phyloP scores from a whole-genome alignment of 2,329 filamentous ascomycete species.

The Stagonosporopsis chrysanthemi region DNA sequence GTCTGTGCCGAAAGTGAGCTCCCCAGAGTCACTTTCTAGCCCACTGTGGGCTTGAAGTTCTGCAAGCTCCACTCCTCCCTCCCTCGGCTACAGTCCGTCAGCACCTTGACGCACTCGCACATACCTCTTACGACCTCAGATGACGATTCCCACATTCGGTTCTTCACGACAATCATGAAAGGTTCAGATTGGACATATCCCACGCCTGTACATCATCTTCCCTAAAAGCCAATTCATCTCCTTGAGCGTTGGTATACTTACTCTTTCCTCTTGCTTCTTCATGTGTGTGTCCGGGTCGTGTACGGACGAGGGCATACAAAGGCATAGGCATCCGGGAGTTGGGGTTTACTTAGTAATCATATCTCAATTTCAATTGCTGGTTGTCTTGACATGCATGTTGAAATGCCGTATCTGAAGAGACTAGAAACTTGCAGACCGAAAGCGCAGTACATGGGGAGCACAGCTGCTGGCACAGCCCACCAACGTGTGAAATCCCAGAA shows the following conservation, averaged over 20 bases:
- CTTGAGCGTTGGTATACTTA: conserved; percentile 33
- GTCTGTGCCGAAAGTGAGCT: neutral
- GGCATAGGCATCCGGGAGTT: conserved; percentile 18
- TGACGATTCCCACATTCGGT: conserved; percentile 31
- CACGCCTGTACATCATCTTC: conserved; percentile 34
- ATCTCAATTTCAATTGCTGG: neutral
- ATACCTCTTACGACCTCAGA: conserved; percentile 32
- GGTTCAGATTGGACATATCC: conserved; percentile 39
- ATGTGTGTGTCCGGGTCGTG: neutral
- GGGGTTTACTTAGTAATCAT: conserved; percentile 16
- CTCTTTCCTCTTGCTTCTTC: conserved; percentile 23
- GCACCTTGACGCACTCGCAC: conserved; percentile 16
- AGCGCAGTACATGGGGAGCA: neutral
- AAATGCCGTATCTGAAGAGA: too few species aligned
- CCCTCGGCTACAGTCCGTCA: neutral
- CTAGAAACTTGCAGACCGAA: too few species aligned
- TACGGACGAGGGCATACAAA: conserved; percentile 7
- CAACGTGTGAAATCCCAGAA: neutral
- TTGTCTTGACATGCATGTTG: neutral
- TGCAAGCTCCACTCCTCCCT: neutral
- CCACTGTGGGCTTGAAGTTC: neutral
- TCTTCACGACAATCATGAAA: conserved; percentile 31
- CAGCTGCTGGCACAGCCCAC: neutral
- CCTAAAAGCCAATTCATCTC: conserved; percentile 38
- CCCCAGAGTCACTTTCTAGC: neutral